Conservation (phyloP, 202 grass and related monocot species). For the Panicum hallii region DNA sequence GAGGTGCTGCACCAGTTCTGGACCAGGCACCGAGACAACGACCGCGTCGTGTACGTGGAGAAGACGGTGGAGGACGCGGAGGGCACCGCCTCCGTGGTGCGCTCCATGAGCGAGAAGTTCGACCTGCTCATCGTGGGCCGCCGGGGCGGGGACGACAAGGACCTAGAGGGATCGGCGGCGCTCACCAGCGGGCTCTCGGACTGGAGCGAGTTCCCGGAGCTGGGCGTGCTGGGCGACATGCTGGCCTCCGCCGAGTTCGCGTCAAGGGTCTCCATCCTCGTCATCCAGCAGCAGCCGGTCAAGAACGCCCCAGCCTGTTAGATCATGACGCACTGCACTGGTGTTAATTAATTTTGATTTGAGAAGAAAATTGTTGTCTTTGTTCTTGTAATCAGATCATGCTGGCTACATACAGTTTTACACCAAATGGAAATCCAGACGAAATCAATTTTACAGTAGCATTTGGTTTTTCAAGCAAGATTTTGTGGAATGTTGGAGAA, state of each 20-base stretch:
- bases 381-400: no score
- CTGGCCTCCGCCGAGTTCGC: constrained; percentile 54
- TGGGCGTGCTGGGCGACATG: constrained; percentile 81
- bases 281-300: constrained; percentile 40
- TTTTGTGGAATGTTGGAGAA: no score
- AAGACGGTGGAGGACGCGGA: constrained; percentile 74
- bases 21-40: constrained; percentile 42
- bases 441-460: no score
- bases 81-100: constrained; percentile 55
- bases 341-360: no score
- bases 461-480: no score
- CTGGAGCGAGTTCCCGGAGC: constrained; percentile 86
- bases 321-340: no score
- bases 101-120: constrained; percentile 74
- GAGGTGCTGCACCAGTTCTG: constrained; percentile 53
- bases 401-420: no score
- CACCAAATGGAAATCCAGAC: no score
- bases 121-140: constrained; percentile 78
- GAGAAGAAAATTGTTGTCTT: no score
- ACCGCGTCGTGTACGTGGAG: constrained; percentile 60
- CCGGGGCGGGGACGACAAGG: constrained; percentile 14
- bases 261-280: constrained; percentile 67
- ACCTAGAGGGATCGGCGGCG: constrained; percentile 47
- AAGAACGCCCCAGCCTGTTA: not conserved
- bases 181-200: constrained; percentile 75